These are phyloP conservation scores for Coffea eugenioides DNA, from an alignment of 257 asterid species.

Conservation along the genomic window DNA sequence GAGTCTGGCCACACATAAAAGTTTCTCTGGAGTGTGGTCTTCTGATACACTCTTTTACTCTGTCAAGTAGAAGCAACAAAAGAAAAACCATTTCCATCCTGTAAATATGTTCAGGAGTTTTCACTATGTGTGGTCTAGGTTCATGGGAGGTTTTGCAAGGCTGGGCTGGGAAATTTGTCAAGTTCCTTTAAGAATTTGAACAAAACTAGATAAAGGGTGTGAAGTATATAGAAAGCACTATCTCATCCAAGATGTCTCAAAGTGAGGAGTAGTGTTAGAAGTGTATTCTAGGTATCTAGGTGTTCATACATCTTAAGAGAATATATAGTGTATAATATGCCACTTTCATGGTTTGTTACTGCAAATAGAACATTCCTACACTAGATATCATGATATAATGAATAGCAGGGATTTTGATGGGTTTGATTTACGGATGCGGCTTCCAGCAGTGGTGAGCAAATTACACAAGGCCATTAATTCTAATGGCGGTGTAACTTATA, in stretches of 20 bases:
- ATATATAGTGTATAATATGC: not conserved
- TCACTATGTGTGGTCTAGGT: not conserved
- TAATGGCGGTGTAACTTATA: slow-evolving; percentile 86
- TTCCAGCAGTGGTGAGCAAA: slow-evolving; percentile 86
- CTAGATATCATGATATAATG: slow-evolving; percentile 3
- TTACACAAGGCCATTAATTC: slow-evolving; percentile 60
- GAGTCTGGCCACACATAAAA: not conserved
- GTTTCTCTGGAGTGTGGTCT: not conserved
- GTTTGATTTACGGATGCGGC: slow-evolving; percentile 80
- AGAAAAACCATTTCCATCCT: not conserved
- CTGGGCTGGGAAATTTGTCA: not conserved
- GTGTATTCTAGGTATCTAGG: not conserved
- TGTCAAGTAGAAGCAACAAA: not conserved
- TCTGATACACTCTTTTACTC: not conserved
- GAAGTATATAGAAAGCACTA: not conserved
- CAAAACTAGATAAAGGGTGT: not conserved
- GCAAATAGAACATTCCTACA: not conserved
- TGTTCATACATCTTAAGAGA: not conserved
- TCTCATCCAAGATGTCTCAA: not conserved
- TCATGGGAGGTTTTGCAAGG: not conserved
- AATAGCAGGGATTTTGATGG: slow-evolving; percentile 88
- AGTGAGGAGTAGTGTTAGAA: not conserved
- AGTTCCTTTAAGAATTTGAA: not conserved
- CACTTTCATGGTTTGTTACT: not conserved
- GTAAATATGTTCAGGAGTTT: not conserved